Base-by-base conservation (phyloP, 306 rosid species). In the Quercus suber region DNA sequence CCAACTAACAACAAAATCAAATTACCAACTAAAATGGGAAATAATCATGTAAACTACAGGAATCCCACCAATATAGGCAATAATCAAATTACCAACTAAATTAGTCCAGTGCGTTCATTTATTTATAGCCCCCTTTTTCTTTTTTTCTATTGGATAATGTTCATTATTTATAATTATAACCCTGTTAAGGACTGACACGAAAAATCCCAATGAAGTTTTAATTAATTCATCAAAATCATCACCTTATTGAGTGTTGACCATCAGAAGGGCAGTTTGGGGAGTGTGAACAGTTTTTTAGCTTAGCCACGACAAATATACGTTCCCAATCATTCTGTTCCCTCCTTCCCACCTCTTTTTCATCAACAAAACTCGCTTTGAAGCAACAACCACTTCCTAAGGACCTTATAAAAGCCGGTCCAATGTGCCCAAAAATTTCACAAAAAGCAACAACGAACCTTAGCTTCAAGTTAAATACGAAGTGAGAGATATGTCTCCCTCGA, bases 261-360 rank as follows among this genome's bases (percentile, higher is more conserved):
- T 55, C 8, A 51, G 8, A 4, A 19, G 82, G 87, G 59, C 37
- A 80, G n/a, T 78, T 75, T 76, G 68, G 77, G 53, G 71, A 80
- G 79, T 68, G 8, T 4, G 10, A 41, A 41, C n/a, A 78, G 69
- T 21, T 19, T 56, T 69, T 30, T 57, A 35, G 63, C 30, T 23
- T 33, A 20, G 43, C 80, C 51, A 75, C 37, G 51, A 41, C n/a
- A 53, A 49, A 80, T 73, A 76, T 73, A 80, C 17, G 73, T 57
- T 71, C 69, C 75, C 80, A 84, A 86, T 92, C 79, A 95, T 95
- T 89, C n/a, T 86, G 97, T 82, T 79, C 86, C 88, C 83, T 69
- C 81, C 56, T 76, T 77, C 73, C 4, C 30, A 71, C 56, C 85
- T 80, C 79, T 73, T 83, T 87, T 85, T 41, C 87, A 77, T 73